Percentiles rank a stretch among this genome's conserved stretches.
Evolutionary conservation across 331 rosid genomes (phyloP).

Genomic region (Prunus yedoensis): DNA sequence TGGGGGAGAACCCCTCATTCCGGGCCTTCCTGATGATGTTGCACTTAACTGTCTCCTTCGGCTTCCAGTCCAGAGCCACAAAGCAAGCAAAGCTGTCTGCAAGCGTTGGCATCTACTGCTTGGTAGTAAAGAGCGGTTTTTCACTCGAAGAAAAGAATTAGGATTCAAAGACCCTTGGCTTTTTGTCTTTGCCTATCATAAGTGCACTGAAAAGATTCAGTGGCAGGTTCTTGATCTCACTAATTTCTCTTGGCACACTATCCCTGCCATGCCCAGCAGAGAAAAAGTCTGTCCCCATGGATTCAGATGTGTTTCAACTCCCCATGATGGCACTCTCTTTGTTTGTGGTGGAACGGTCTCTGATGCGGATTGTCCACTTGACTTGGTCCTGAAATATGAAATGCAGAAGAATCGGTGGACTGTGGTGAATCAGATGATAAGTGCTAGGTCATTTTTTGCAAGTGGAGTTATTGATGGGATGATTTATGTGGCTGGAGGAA

Average conservation of each 20-base stretch:
- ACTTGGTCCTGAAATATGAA: conserved; percentile 88
- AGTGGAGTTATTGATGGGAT: conserved; percentile 81
- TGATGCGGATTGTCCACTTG: conserved; percentile 91
- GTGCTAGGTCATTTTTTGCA: conserved; percentile 86
- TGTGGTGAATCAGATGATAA: conserved; percentile 77
- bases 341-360: conserved; percentile 98
- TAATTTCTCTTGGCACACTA: conserved; percentile 83
- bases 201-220: conserved; percentile 87
- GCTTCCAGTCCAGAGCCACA: conserved; percentile 74
- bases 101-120: conserved; percentile 79
- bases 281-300: conserved; percentile 96
- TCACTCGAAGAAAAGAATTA: conserved; percentile 66
- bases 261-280: conserved; percentile 88
- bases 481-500: conserved; percentile 92
- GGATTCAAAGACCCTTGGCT: conserved; percentile 91
- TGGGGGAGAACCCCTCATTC: conserved; percentile 68
- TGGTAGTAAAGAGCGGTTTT: conserved; percentile 84
- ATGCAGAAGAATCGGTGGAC: conserved; percentile 90
- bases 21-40: conserved; percentile 90
- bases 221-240: conserved; percentile 97
- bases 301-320: conserved; percentile 75
- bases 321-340: conserved; percentile 60
- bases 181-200: conserved; percentile 85
- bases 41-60: conserved; percentile 91
- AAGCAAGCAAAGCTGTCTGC: conserved; percentile 69